Conservation (phyloP, 2,329 filamentous ascomycete genomes). For the Fusarium sp. region DNA sequence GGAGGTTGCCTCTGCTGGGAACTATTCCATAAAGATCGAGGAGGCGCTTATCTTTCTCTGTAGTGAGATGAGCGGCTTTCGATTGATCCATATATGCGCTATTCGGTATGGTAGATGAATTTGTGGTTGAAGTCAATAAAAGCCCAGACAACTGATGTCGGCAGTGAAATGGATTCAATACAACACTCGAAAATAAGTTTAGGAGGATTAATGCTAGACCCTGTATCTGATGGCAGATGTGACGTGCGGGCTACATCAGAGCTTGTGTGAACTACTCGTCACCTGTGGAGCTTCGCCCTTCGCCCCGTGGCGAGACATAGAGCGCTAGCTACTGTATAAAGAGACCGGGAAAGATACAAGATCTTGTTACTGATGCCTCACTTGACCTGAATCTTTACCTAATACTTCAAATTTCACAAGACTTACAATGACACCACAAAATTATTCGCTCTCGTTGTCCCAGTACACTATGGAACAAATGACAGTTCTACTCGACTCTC, state of each 20-base stretch:
- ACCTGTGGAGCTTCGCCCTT: background rate
- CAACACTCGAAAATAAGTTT: background rate
- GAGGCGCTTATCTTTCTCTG: background rate
- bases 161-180: background rate
- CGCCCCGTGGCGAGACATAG: background rate
- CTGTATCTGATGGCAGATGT: background rate
- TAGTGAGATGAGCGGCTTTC: background rate
- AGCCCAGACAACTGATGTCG: background rate
- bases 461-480: conserved; percentile 10
- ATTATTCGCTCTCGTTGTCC: background rate
- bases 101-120: background rate
- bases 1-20: conserved; percentile 30
- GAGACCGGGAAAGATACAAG: background rate
- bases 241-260: background rate
- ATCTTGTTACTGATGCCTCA: background rate
- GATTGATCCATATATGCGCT: background rate
- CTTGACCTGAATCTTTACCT: background rate
- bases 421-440: background rate
- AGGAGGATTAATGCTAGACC: background rate
- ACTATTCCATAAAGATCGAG: conserved; percentile 18
- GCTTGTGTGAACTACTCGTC: background rate
- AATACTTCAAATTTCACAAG: background rate
- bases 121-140: background rate
- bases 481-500: background rate
- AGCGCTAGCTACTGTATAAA: no score